Evolutionary conservation across 305 asterid species (phyloP), one percentile per base, ranked within the genome.

Genomic region (Fraxinus paxiana): DNA sequence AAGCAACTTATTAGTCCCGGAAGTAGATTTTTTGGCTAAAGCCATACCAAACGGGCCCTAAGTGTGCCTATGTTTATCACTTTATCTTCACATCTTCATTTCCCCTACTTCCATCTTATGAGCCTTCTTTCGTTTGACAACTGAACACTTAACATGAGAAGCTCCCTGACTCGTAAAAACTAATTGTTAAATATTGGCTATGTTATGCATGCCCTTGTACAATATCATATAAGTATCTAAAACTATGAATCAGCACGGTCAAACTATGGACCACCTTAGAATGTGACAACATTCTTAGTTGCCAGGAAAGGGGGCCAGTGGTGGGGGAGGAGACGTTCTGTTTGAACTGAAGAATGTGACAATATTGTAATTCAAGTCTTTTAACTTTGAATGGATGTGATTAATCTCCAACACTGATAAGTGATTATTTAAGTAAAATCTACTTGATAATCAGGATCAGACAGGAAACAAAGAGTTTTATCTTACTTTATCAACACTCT

Each of bases 401-500:
- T 46, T 59, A 71, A 56, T 6, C 59, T 20, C 71, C 13, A 1
- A 46, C 59, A 38, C 15, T 12, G 18, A 72, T 31, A 5, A 20
- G 46, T 22, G 65, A 80, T 34, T 73, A 71, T 22, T 1, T 6
- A 51, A 41, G 20, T 1, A 18, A 10, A 18, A 54, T 26, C 24
- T 0, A 35, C 69, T 48, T 81, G 26, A 63, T 83, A 51, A 38
- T 67, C 43, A 56, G 33, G 78, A 59, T 74, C 63, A 74, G 24
- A 38, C 63, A 43, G 33, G n/a, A 76, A 26, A 43, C 20, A 26
- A 0, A 41, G 78, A 24, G 56, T 79, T 43, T 79, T 51, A 74
- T 84, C 77, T 89, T 89, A 78, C 95, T 91, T 91, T 74, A 81
- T 51, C 79, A 85, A 61, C 88, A 90, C 95, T 88, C 91, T 87